Percentiles rank a stretch among this genome's conserved stretches.
Evolutionary conservation across 148 eudicot genomes (phyloP).

Genomic region (Fagopyrum tataricum): DNA sequence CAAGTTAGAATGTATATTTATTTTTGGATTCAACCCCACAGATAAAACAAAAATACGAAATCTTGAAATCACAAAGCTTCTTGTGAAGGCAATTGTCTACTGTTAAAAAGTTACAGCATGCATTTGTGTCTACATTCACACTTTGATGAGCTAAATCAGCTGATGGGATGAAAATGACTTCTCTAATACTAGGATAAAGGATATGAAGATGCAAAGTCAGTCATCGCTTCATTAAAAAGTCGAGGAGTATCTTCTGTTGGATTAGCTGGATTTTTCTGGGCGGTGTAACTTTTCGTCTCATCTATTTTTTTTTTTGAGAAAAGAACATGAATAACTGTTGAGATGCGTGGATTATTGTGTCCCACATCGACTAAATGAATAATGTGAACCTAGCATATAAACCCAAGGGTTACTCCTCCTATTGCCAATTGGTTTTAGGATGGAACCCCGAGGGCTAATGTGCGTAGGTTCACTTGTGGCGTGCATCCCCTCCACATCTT

Average conservation of each 20-base stretch:
- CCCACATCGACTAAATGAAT: too few relatives aligned
- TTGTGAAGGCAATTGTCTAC: not conserved
- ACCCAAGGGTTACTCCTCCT: too few relatives aligned
- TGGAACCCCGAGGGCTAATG: too few relatives aligned
- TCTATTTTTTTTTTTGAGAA: too few relatives aligned
- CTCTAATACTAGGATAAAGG: conserved; percentile 40
- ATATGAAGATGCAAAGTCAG: conserved; percentile 50
- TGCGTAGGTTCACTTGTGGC: too few relatives aligned
- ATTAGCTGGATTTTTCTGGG: conserved; percentile 72
- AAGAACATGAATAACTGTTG: too few relatives aligned
- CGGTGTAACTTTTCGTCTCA: conserved; percentile 33
- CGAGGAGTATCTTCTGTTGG: conserved; percentile 42
- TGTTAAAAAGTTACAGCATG: too few relatives aligned
- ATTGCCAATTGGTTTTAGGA: too few relatives aligned
- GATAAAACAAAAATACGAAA: not conserved
- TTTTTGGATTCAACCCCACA: not conserved
- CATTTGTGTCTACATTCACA: not conserved
- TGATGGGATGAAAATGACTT: not conserved
- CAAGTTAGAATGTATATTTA: not conserved
- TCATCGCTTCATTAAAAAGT: conserved; percentile 37
- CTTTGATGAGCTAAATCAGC: not conserved
- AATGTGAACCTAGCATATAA: too few relatives aligned
- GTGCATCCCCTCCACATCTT: too few relatives aligned
- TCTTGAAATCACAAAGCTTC: not conserved
- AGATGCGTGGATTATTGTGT: too few relatives aligned